These are phyloP conservation scores for Auriscalpium microsporum DNA, from an alignment of 768 basidiomycete genomes.

Conservation along the genomic window DNA sequence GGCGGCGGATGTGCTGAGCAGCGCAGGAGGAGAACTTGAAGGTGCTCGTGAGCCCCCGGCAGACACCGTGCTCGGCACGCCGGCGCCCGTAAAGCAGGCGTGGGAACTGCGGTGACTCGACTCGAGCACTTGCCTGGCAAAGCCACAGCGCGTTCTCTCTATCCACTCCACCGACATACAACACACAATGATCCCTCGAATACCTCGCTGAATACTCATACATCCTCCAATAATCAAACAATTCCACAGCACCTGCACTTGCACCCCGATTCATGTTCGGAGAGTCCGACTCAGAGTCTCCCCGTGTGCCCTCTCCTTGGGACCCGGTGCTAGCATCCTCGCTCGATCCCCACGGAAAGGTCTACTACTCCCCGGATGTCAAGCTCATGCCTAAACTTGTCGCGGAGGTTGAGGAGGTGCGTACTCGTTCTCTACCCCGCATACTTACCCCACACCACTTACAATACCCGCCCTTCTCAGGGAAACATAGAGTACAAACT, in stretches of 20 bases:
- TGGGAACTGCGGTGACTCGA: background rate
- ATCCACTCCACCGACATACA: background rate
- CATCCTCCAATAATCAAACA: background rate
- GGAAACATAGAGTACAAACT: slow-evolving; percentile 95
- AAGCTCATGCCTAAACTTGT: slow-evolving; percentile 52
- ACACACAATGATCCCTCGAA: slow-evolving; percentile 48
- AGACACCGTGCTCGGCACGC: background rate
- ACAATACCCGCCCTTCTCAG: slow-evolving; percentile 21
- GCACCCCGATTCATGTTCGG: slow-evolving; percentile 53
- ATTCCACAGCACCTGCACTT: background rate
- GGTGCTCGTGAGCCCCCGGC: background rate
- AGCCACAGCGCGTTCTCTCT: background rate
- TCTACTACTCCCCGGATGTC: slow-evolving; percentile 20
- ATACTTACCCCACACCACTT: background rate
- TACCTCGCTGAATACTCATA: slow-evolving; percentile 28
- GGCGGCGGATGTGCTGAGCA: background rate
- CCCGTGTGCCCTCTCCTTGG: slow-evolving; percentile 77
- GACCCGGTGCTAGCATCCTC: slow-evolving; percentile 60
- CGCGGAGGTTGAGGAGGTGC: slow-evolving; percentile 64
- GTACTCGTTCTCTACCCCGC: slow-evolving; percentile 1
- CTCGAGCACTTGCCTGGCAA: background rate
- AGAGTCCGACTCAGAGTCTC: slow-evolving; percentile 74
- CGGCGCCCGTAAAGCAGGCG: background rate
- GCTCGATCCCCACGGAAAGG: slow-evolving; percentile 26
- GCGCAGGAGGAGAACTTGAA: background rate